Base-by-base conservation (phyloP, 164 flowering plant species). In the Berberis vulgaris region DNA sequence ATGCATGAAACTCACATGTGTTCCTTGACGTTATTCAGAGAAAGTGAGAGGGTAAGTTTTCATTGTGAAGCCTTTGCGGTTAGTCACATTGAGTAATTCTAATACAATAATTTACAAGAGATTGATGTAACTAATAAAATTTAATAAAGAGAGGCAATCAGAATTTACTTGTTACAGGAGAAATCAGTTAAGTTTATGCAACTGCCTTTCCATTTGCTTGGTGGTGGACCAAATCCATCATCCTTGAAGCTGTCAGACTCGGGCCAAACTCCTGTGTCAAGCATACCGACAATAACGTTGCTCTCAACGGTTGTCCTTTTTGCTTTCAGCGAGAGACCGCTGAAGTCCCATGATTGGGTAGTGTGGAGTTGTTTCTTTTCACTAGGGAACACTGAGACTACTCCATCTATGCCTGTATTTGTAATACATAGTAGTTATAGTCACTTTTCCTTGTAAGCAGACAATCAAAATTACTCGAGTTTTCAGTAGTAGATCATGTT, bases 91-190 rank as follows among this genome's bases (percentile, higher is more conserved):
- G 49, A 46, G 49, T 46, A 4, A 4, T 7, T 46, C 7, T 4
- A 46, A 46, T 46, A n/a, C n/a, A n/a, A n/a, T n/a, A n/a, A n/a
- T n/a, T n/a, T n/a, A n/a, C n/a, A n/a, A n/a, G n/a, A n/a, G n/a
- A n/a, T n/a, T n/a, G n/a, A n/a, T n/a, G n/a, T n/a, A 46, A 26
- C 54, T 50, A 50, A 7, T 6, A 10, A 3, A 10, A 4, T 2
- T 7, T 2, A 26, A 50, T 3, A 50, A 4, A 50, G 54, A 26
- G 54, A 10, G n/a, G n/a, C 10, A 10, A 3, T 3, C 11, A 10
- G 3, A 8, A 49, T 41, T 57, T 84, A 86, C 90, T 84, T 86
- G 81, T 85, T 86, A 78, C 96, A 82, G 11, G 86, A 80, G 74
- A 83, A 79, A 47, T 81, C 84, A 8, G 59, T 13, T 2, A 68